Conservation (phyloP, 345 rosid species). For the thale cress (Arabidopsis thaliana) region DNA sequence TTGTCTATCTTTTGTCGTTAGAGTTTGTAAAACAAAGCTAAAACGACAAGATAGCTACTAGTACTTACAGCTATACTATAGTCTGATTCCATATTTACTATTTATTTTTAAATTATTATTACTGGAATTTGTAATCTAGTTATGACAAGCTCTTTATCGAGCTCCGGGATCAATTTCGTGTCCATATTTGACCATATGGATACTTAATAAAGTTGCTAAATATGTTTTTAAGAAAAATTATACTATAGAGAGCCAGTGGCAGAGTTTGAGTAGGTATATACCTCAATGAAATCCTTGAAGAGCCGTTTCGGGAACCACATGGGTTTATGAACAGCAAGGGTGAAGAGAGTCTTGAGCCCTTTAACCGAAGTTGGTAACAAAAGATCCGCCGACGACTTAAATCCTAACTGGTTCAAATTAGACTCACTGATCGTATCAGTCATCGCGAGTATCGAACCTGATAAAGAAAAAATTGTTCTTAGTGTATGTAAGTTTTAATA, state of each 20-base stretch:
- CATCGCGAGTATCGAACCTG: constrained; percentile 77
- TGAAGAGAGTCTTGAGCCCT: constrained; percentile 77
- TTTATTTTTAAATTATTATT: background rate
- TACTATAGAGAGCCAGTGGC: background rate
- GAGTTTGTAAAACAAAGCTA: background rate
- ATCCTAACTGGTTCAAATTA: constrained; percentile 62
- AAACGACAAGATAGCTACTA: background rate
- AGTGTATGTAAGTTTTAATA: background rate
- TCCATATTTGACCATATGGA: background rate
- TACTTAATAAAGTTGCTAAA: background rate
- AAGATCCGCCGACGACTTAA: constrained; percentile 77
- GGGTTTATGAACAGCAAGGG: constrained; percentile 71
- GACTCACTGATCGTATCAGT: constrained; percentile 67
- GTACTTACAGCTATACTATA: background rate
- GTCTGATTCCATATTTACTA: background rate
- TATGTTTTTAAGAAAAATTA: background rate
- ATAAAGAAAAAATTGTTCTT: background rate
- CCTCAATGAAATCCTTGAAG: constrained; percentile 83
- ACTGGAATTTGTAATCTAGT: background rate
- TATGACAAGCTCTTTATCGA: background rate
- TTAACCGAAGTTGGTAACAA: constrained; percentile 74
- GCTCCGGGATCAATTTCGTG: background rate
- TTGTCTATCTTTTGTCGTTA: background rate
- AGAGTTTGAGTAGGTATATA: constrained; percentile 14
- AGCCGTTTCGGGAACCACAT: constrained; percentile 88